Evolutionary conservation across 768 basidiomycete species (phyloP).

Genomic region (Termitomyces sp.): DNA sequence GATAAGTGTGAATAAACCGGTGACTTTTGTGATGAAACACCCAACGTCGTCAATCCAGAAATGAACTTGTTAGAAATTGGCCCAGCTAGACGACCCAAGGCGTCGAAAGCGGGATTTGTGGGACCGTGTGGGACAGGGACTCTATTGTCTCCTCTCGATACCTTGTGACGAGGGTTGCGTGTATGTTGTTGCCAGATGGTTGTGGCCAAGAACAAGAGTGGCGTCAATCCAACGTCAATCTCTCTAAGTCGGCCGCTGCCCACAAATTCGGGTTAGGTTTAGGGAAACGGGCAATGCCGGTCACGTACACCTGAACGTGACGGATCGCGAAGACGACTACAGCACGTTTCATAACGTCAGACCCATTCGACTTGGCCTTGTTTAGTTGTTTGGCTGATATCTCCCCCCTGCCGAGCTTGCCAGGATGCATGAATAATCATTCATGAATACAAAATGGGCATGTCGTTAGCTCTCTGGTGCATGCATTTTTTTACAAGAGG

Average conservation of each 20-base stretch:
- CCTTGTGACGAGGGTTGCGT: neutral
- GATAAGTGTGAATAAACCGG: too few species aligned
- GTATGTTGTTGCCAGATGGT: neutral
- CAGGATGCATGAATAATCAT: too few species aligned
- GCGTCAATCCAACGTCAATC: neutral
- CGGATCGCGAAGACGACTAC: too few species aligned
- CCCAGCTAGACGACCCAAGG: constrained; percentile 5
- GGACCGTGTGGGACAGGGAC: constrained; percentile 1
- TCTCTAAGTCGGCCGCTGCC: neutral
- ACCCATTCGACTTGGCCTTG: too few species aligned
- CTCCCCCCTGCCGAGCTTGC: too few species aligned
- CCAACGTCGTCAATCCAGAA: neutral
- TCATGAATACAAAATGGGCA: too few species aligned
- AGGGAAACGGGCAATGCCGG: too few species aligned
- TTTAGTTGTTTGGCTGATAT: too few species aligned
- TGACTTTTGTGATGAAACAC: neutral
- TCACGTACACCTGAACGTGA: too few species aligned
- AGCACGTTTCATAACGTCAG: too few species aligned
- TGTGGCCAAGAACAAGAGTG: neutral
- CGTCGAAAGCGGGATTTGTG: constrained; percentile 1
- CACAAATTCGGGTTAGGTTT: constrained; percentile 16
- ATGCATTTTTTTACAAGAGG: too few species aligned
- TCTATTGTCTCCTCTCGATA: neutral
- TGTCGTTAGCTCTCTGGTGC: too few species aligned
- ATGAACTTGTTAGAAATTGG: neutral